These are phyloP conservation scores for Wickerhamomyces sp. DNA, from an alignment of 1,139 yeast species.

Conservation along the genomic window DNA sequence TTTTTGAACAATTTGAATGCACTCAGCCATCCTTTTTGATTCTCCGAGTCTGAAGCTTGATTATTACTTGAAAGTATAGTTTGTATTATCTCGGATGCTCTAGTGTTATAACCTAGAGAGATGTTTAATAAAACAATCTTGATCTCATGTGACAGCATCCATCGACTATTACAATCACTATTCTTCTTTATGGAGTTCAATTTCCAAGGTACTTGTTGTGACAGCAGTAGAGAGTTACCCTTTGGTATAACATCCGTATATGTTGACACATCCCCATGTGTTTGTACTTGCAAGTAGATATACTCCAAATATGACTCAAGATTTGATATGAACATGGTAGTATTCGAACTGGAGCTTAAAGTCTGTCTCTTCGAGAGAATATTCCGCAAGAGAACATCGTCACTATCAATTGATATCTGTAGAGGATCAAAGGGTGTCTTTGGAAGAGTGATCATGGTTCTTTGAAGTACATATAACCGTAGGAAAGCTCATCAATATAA, in stretches of 20 bases:
- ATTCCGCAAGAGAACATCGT: not conserved
- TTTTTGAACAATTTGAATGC: slow-evolving; percentile 17
- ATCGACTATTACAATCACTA: not conserved
- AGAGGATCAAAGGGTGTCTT: slow-evolving; percentile 3
- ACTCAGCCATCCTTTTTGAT: slow-evolving; percentile 13
- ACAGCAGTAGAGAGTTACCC: no score
- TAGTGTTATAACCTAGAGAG: slow-evolving; percentile 7
- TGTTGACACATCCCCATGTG: not conserved
- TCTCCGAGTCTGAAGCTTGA: not conserved
- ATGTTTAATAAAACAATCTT: slow-evolving; percentile 7
- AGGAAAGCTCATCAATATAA: not conserved
- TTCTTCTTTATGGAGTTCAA: slow-evolving; percentile 3
- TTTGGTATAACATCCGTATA: slow-evolving; percentile 1
- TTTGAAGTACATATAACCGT: not conserved
- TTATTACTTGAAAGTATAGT: not conserved
- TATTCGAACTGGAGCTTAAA: slow-evolving; percentile 1
- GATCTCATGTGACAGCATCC: slow-evolving; percentile 11
- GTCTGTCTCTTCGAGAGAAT: slow-evolving; percentile 6
- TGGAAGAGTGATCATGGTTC: slow-evolving; percentile 5
- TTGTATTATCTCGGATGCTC: slow-evolving; percentile 13
- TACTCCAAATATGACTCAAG: slow-evolving; percentile 9
- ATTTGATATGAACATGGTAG: slow-evolving; percentile 4
- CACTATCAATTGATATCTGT: not conserved
- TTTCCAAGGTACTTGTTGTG: slow-evolving; percentile 7
- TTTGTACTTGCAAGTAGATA: slow-evolving; percentile 1